Evolutionary conservation across 1,139 yeast genomes (phyloP).

Genomic region (Tardiomyces depauwii): DNA sequence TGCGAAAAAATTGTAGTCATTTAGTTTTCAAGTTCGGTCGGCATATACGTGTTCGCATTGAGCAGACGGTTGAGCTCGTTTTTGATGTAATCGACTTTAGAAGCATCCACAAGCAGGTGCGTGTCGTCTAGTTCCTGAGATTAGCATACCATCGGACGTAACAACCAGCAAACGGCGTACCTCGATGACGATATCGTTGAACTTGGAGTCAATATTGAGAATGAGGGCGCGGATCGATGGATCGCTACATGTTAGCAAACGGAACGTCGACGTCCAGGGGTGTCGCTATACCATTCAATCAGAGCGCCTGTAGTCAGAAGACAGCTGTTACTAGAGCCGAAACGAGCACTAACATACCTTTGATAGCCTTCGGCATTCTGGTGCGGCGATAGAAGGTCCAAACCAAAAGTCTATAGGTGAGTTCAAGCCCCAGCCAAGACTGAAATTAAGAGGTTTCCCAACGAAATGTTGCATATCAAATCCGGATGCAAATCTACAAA

Average conservation of each 20-base stretch:
- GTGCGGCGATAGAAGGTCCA: too few relatives aligned
- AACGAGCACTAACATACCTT: background rate
- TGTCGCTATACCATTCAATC: conserved; percentile 22
- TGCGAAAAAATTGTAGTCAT: background rate
- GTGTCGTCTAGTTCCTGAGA: conserved; percentile 75
- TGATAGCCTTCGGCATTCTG: conserved; percentile 18
- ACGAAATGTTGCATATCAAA: too few relatives aligned
- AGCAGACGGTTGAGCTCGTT: conserved; percentile 62
- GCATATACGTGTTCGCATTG: conserved; percentile 76
- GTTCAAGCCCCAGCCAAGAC: too few relatives aligned
- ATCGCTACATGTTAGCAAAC: conserved; percentile 37
- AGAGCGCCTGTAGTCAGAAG: conserved; percentile 16
- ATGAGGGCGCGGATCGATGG: conserved; percentile 87
- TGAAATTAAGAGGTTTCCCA: too few relatives aligned
- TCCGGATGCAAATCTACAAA: too few relatives aligned
- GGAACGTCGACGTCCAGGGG: conserved; percentile 11
- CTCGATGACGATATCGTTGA: conserved; percentile 64
- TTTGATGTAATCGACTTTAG: conserved; percentile 65
- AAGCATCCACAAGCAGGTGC: conserved; percentile 69
- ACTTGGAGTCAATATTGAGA: conserved; percentile 61
- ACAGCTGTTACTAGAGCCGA: too few relatives aligned
- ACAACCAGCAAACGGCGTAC: conserved; percentile 10
- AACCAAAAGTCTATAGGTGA: too few relatives aligned
- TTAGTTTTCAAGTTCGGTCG: conserved; percentile 24
- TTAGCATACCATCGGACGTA: too few relatives aligned